Conservation (phyloP, 345 rosid genomes). For the Melastoma malabathricum region DNA sequence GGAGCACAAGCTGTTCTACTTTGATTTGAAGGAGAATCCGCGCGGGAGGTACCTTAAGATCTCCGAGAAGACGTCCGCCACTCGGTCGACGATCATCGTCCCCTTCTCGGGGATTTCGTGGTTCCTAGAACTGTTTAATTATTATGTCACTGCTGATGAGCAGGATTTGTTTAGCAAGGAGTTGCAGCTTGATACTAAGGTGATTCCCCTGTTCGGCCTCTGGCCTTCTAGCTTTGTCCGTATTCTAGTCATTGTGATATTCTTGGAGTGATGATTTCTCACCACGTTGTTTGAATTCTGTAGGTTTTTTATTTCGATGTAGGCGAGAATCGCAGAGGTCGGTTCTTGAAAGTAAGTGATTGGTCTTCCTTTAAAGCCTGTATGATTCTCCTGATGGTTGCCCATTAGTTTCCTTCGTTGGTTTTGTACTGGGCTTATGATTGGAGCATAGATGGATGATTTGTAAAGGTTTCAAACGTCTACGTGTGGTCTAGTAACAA, state of each 20-base stretch:
- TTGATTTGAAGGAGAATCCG: constrained; percentile 92
- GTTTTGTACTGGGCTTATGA: too few species aligned
- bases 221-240: neutral
- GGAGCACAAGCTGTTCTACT: constrained; percentile 94
- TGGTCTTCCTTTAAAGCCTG: neutral
- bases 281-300: neutral
- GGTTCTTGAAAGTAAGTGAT: constrained; percentile 70
- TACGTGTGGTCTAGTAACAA: too few species aligned
- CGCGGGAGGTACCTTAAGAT: constrained; percentile 91
- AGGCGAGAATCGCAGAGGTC: constrained; percentile 91
- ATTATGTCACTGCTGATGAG: constrained; percentile 83
- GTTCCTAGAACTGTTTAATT: constrained; percentile 97
- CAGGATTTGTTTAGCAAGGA: constrained; percentile 89
- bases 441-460: too few species aligned
- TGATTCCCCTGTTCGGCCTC: constrained; percentile 2
- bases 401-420: too few species aligned
- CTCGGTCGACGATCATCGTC: constrained; percentile 95
- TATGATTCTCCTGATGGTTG: neutral
- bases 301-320: constrained; percentile 96
- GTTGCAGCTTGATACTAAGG: constrained; percentile 96
- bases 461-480: too few species aligned
- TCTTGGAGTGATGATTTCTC: neutral
- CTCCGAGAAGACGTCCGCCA: constrained; percentile 97
- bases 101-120: constrained; percentile 95
- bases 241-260: neutral